Percentiles rank a stretch among this genome's conserved stretches.
Conservation (phyloP, 148 eudicot species). For the Rhododendron simsii region DNA sequence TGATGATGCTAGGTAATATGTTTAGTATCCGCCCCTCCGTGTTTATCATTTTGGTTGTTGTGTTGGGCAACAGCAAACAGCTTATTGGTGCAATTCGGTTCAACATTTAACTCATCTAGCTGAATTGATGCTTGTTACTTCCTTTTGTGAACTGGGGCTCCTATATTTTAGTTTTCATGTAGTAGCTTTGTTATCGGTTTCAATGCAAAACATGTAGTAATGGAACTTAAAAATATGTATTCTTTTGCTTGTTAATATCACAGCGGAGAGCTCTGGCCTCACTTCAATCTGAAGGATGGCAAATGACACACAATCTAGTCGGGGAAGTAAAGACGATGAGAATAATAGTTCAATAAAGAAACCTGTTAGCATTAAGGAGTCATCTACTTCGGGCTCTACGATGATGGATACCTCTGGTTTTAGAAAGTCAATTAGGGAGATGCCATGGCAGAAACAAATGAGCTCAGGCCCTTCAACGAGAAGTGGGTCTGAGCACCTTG, state of each 20-base stretch:
- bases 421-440: conserved; percentile 44
- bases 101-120: neutral
- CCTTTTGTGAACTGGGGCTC: neutral
- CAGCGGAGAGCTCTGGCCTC: neutral
- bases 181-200: neutral
- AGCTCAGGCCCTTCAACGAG: conserved; percentile 28
- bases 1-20: neutral
- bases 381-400: conserved; percentile 19
- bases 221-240: neutral
- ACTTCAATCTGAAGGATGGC: conserved; percentile 19
- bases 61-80: neutral
- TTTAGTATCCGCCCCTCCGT: neutral
- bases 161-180: neutral
- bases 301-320: conserved; percentile 21
- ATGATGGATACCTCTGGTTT: conserved; percentile 19
- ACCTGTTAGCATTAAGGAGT: conserved; percentile 10
- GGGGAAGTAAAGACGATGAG: conserved; percentile 25
- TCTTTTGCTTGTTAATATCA: neutral
- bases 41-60: neutral
- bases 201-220: neutral
- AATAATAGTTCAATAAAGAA: conserved; percentile 18
- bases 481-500: conserved; percentile 48
- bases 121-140: conserved; percentile 3
- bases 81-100: neutral
- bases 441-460: conserved; percentile 21